Base-by-base conservation (phyloP, 345 rosid species). In the Barbarea vulgaris region DNA sequence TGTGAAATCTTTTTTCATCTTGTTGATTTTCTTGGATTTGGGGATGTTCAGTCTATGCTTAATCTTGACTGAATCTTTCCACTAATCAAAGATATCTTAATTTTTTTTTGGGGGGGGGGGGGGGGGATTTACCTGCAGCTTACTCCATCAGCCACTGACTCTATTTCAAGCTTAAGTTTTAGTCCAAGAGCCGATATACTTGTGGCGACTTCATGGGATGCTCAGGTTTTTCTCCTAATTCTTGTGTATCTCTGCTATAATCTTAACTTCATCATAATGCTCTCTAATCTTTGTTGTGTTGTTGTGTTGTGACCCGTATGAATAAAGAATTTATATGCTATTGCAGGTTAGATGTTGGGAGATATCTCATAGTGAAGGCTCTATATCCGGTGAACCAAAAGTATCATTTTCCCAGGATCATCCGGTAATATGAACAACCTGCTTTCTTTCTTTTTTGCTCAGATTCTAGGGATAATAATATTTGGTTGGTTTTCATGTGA, bases 121-220 rank as follows among this genome's bases (percentile, higher is more conserved):
- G n/a, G n/a, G n/a, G n/a, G n/a, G n/a, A n/a, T 31, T 68, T 18
- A 57, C 41, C 13, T 79, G 73, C 60, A 94, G 97, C 93, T 95
- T 52, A 61, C 82, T 57, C 97, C 90, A 68, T 89, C 97, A 59
- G 97, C 97, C 6, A 73, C 73, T 34, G 97, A 90, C 77, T 92
- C 96, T 7, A 81, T 95, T 55, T 90, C 97, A 4, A 95, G 97
- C 74, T 93, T 95, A 65, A 50, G 84, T 76, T 95, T 92, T 86
- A 92, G 97, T 85, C 90, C 97, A 44, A 87, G 83, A 80, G 98
- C 93, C 25, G 91, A 94, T 71, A 75, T 84, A 64, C 83, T 94
- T 80, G 87, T 91, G 33, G 96, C 97, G 17, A 88, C 92, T 72
- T 91, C 97, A 28, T 94, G 97, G 98, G 97, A 94, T 78, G 90